Base-by-base conservation (phyloP, 2,329 filamentous ascomycete species). In the Fusarium kyushuense region DNA sequence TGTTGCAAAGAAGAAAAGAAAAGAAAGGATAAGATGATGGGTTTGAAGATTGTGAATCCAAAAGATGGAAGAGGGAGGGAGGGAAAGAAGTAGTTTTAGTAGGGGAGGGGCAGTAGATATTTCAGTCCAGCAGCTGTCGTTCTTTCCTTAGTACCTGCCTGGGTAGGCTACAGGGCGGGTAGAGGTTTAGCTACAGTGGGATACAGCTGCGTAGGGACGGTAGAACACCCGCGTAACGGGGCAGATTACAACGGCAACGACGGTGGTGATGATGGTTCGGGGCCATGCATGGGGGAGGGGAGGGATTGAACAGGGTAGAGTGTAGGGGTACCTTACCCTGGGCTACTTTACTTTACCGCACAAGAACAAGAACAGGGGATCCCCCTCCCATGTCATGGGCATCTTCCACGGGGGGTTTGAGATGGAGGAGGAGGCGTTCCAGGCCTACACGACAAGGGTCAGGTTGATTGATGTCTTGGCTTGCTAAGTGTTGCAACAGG, bases 161-260 rank as follows among this genome's bases (percentile, higher is more conserved):
- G 35, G 35, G 35, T 38, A 21, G 35, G 35, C 61, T 43, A 53
- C 27, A 30, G n/a, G 41, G 49, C 12, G 19, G 19, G 16, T 25
- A 53, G 36, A 17, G 29, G 27, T 54, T 54, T 45, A 46, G 21
- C 49, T 64, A 55, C 54, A 60, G 52, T 45, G 53, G 48, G 48
- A 38, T 29, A 51, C 41, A 58, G 51, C 45, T 60, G 36, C 29
- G 40, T 54, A 68, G 48, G 21, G 21, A 58, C 57, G 47, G 52
- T 46, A 65, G 48, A 54, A 47, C 17, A 38, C 21, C 47, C 32
- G 47, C 47, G 47, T 38, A 60, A 67, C 66, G 71, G 67, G 62
- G 71, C 68, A 74, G 70, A 73, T 73, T 74, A 59, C 71, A 74
- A 74, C 72, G 72, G 72, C 70, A 59, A 67, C 72, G 67, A 64